Percentiles rank a stretch among this genome's conserved stretches.
Evolutionary conservation across 371 early-diverging fungal species (phyloP).

Genomic region (Lichtheimia corymbifera): DNA sequence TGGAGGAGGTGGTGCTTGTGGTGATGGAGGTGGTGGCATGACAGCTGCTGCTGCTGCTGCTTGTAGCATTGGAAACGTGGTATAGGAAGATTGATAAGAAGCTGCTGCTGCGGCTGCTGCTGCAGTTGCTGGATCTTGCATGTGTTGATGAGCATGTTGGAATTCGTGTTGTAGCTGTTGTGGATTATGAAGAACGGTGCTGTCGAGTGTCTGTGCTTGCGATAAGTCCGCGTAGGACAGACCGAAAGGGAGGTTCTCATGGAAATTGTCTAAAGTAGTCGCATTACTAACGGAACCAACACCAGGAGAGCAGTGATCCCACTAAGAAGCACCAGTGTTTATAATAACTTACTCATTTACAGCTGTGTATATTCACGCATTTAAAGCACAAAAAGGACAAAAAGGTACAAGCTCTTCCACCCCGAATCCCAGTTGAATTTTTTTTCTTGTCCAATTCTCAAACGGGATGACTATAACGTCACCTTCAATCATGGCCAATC

Average conservation of each 20-base stretch:
- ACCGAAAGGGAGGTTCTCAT: slow-evolving; percentile 29
- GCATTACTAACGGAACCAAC: slow-evolving; percentile 20
- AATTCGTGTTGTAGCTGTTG: slow-evolving; percentile 13
- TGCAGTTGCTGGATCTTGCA: slow-evolving; percentile 11
- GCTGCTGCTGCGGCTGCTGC: slow-evolving; percentile 1
- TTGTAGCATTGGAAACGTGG: slow-evolving; percentile 31
- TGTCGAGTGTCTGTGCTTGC: slow-evolving; percentile 23
- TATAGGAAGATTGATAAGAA: slow-evolving; percentile 17
- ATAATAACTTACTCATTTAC: slow-evolving; percentile 21
- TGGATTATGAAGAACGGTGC: slow-evolving; percentile 22
- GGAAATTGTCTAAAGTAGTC: slow-evolving; percentile 23
- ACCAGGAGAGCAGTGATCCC: not conserved
- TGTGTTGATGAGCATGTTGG: slow-evolving; percentile 15
- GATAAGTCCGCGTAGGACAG: slow-evolving; percentile 32
- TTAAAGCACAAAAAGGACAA: not conserved
- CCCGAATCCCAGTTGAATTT: not conserved
- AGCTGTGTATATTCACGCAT: slow-evolving; percentile 4
- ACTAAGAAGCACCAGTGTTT: slow-evolving; percentile 7
- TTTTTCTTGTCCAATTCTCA: slow-evolving; percentile 1
- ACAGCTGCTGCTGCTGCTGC: not conserved
- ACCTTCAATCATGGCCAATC: not conserved
- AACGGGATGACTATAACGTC: not conserved
- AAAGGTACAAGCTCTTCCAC: not conserved
- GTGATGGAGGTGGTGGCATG: too few relatives aligned
- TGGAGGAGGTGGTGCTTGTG: slow-evolving; percentile 8